Percentiles rank a stretch among this genome's conserved stretches.
Conservation (phyloP, 495 filamentous ascomycete genomes). For the Aspergillus baeticus region DNA sequence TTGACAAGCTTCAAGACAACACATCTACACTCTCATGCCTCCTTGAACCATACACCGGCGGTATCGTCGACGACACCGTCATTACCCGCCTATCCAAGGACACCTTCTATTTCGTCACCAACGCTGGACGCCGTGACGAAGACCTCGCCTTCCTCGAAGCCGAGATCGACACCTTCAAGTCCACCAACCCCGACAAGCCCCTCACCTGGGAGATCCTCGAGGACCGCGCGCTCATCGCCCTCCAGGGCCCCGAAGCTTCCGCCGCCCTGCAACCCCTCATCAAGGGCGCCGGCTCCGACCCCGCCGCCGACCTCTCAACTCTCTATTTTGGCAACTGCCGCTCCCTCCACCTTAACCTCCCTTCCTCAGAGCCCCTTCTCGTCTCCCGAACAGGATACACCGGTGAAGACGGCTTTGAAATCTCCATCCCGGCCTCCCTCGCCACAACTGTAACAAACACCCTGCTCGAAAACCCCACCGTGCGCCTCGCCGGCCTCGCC, state of each 20-base stretch:
- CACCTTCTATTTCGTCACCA: conserved; percentile 89
- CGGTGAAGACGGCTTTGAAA: conserved; percentile 97
- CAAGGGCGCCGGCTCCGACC: conserved; percentile 35
- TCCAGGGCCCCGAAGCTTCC: conserved; percentile 81
- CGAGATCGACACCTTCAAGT: conserved; percentile 58
- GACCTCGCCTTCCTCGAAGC: conserved; percentile 70
- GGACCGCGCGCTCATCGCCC: conserved; percentile 68
- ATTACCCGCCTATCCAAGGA: conserved; percentile 71
- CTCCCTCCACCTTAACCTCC: conserved; percentile 51
- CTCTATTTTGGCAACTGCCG: conserved; percentile 80
- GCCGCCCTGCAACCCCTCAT: conserved; percentile 61
- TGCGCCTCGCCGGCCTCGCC: conserved; percentile 82
- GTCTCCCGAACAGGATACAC: conserved; percentile 92
- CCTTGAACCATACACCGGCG: conserved; percentile 74
- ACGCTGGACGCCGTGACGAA: conserved; percentile 88
- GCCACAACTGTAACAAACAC: conserved; percentile 49
- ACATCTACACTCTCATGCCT: conserved; percentile 78
- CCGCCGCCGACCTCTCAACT: conserved; percentile 53
- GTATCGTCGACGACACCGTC: conserved; percentile 91
- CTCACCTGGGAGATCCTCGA: conserved; percentile 71
- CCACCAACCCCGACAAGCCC: conserved; percentile 39
- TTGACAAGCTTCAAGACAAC: conserved; percentile 55
- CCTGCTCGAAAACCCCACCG: conserved; percentile 61
- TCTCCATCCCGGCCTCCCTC: conserved; percentile 66
- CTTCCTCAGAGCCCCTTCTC: conserved; percentile 57